Base-by-base conservation (phyloP, 1,284 basidiomycete genomes). In the Ceratobasidium sp. region DNA sequence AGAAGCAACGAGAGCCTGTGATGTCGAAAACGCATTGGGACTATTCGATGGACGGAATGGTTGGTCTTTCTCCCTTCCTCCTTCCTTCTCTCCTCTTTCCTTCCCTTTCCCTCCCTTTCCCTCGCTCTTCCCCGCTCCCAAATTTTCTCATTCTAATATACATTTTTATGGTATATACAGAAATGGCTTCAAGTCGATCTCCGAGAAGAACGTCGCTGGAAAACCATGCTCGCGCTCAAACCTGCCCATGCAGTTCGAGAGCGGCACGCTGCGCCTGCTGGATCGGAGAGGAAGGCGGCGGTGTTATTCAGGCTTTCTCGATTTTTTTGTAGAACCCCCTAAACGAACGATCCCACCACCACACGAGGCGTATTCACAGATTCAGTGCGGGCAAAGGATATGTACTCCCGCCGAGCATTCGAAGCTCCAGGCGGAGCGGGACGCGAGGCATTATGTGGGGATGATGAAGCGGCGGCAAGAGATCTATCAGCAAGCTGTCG, bases 121-220 rank as follows among this genome's bases (percentile, higher is more conserved):
- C 13, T 33, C 5, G 11, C 49, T 28, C 26, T 35, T 10, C 54
- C 20, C 26, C 39, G 6, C 39, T 42, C 39, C 39, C 39, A 6
- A 6, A 13, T 13, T 42, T 42, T 42, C 39, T 42, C 39, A 42
- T 42, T 42, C 39, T 45, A 45, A 45, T 58, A 75, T 68, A 8
- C 42, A 42, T 67, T 77, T 2, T 2, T 45, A 8, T 17, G 42
- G n/a, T 23, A 26, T 47, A 35, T 39, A 26, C 81, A 97, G 95
- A 95, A 94, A 89, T 99, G 97, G 98, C 92, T 99, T 88, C 93
- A 96, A 63, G 90, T 90, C 17, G 98, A 99, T 82, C 99, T 96
- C 81, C 90, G 93, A 8, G 96, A 99, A 84, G 98, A 99, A 82
- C 87, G 94, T 67, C 89, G 90, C 77, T 99, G 97, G 97, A 99